A percentile compares a stretch with the other conserved stretches of the same genome.
Conservation (phyloP, 768 basidiomycete genomes). For the Suillus plorans region DNA sequence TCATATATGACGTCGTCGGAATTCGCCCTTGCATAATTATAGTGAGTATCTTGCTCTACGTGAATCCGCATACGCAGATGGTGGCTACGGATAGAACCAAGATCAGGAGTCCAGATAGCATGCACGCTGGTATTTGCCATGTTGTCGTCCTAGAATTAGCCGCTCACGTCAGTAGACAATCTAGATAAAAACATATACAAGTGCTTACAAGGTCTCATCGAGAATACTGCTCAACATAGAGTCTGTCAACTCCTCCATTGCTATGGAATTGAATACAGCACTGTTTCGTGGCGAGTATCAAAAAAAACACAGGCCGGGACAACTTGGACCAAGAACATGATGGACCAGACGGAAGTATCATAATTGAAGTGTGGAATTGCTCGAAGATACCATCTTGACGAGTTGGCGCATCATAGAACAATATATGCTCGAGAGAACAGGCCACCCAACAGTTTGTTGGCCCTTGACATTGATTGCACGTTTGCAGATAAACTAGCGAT, state of each 20-base stretch:
- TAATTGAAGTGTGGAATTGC: slow-evolving; percentile 22
- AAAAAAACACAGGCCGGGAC: background rate
- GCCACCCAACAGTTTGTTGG: background rate
- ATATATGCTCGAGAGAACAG: slow-evolving; percentile 29
- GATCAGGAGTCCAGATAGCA: slow-evolving; percentile 45
- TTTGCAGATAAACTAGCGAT: background rate
- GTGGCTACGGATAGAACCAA: slow-evolving; percentile 40
- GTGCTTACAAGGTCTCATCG: background rate
- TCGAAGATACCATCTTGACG: slow-evolving; percentile 26
- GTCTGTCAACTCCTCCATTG: background rate
- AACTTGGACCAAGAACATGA: background rate
- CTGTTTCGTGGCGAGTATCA: background rate
- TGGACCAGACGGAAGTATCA: background rate
- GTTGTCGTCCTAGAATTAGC: background rate
- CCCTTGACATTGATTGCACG: background rate
- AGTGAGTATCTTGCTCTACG: slow-evolving; percentile 38
- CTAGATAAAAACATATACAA: too few species aligned
- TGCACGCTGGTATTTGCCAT: background rate
- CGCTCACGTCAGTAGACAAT: background rate
- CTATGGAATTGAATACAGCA: background rate
- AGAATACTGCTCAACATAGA: background rate
- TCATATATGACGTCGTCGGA: slow-evolving; percentile 36
- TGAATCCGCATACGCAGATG: slow-evolving; percentile 49
- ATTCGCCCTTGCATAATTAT: slow-evolving; percentile 43
- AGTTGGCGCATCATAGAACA: slow-evolving; percentile 57